Conservation (phyloP, 2,329 filamentous ascomycete genomes). For the Trichoderma sp. region DNA sequence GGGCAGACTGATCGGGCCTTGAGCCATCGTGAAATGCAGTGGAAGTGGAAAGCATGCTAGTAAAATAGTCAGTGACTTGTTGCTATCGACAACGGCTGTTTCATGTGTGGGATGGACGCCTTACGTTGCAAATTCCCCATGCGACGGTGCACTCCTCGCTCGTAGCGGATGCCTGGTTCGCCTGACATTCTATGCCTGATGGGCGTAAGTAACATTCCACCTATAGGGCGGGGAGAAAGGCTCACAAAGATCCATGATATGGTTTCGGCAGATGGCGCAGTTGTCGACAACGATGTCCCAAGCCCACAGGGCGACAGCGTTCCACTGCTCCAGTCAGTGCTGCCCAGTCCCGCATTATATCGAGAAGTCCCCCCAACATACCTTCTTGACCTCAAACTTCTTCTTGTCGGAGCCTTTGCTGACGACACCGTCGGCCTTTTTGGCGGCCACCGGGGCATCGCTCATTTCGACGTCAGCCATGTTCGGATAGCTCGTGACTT, state of each 20-base stretch:
- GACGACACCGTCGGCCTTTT: conserved; percentile 50
- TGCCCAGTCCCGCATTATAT: not conserved
- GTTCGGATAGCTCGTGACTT: not conserved
- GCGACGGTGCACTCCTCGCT: conserved; percentile 98
- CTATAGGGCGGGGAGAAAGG: conserved; percentile 16
- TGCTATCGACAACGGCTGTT: not conserved
- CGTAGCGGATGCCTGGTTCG: conserved; percentile 94
- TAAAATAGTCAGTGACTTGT: conserved; percentile 23
- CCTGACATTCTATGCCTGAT: conserved; percentile 92
- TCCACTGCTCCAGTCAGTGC: conserved; percentile 65
- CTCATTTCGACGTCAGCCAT: conserved; percentile 99
- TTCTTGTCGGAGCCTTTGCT: conserved; percentile 70
- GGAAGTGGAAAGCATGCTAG: conserved; percentile 98
- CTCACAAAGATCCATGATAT: conserved; percentile 98
- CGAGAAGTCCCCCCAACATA: conserved; percentile 38
- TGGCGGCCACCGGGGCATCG: conserved; percentile 66
- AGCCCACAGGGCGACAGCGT: conserved; percentile 95
- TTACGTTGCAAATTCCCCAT: conserved; percentile 98
- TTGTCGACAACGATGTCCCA: conserved; percentile 99
- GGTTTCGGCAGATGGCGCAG: conserved; percentile 98
- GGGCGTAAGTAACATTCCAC: not conserved
- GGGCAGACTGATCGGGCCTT: conserved; percentile 99
- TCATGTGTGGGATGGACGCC: conserved; percentile 31
- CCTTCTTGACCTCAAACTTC: conserved; percentile 99
- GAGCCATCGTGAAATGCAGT: conserved; percentile 98